A percentile compares a stretch with the other conserved stretches of the same genome.
Evolutionary conservation across 202 grass and related monocot species (phyloP).

Genomic region (Eragrostis tef): DNA sequence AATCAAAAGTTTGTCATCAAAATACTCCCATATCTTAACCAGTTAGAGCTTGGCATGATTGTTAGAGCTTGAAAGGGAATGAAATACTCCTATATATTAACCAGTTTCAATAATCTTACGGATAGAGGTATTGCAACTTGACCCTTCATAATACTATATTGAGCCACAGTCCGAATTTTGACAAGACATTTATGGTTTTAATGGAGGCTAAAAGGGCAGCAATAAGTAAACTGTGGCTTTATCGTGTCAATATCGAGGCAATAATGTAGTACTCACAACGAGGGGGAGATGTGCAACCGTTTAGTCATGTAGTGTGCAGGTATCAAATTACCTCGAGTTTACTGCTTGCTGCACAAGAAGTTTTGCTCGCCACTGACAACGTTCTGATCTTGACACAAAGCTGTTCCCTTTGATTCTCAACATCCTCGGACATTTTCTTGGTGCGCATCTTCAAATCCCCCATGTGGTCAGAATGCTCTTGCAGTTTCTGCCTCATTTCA

Average conservation of each 20-base stretch:
- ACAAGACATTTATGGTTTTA: not conserved
- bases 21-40: not conserved
- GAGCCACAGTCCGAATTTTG: not conserved
- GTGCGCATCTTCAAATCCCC: constrained; percentile 46
- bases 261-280: not conserved
- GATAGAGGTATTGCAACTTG: not conserved
- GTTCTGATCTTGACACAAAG: constrained; percentile 62
- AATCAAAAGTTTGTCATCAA: not conserved
- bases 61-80: not conserved
- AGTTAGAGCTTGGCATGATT: not conserved
- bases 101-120: not conserved
- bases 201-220: not conserved
- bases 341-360: constrained; percentile 42
- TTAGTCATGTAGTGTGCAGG: not conserved
- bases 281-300: not conserved
- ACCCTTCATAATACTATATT: not conserved
- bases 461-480: constrained; percentile 45
- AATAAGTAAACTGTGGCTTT: not conserved
- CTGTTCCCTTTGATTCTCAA: constrained; percentile 51
- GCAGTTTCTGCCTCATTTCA: constrained; percentile 64
- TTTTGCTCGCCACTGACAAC: constrained; percentile 60
- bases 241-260: not conserved
- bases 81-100: not conserved
- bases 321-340: constrained; percentile 64
- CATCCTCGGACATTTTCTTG: constrained; percentile 54